Conservation (phyloP, 495 filamentous ascomycete species). For the Aspergillus campestris region DNA sequence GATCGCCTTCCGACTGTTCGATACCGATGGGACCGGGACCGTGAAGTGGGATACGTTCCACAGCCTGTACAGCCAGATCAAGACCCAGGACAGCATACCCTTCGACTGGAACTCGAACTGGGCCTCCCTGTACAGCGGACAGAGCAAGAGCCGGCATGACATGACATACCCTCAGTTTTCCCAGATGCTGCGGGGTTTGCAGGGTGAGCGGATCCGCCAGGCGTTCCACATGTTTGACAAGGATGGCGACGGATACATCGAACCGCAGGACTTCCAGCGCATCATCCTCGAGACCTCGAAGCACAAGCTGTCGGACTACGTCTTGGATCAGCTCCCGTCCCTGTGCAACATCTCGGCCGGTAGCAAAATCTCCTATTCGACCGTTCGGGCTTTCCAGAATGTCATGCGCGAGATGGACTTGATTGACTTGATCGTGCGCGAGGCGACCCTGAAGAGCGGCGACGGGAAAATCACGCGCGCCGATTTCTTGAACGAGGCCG, state of each 20-base stretch:
- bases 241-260: conserved; percentile 93
- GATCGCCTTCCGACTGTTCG: conserved; percentile 95
- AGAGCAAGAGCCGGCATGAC: conserved; percentile 71
- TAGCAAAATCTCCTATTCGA: conserved; percentile 93
- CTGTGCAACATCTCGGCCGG: conserved; percentile 90
- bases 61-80: conserved; percentile 71
- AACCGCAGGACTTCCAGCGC: conserved; percentile 89
- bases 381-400: conserved; percentile 95
- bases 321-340: conserved; percentile 86
- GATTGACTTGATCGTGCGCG: conserved; percentile 82
- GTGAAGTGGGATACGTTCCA: conserved; percentile 86
- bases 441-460: conserved; percentile 69
- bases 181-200: conserved; percentile 92
- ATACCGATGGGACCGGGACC: conserved; percentile 66
- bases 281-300: conserved; percentile 90
- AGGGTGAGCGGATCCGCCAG: conserved; percentile 90
- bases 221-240: conserved; percentile 90
- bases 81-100: conserved; percentile 69
- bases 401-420: conserved; percentile 96
- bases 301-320: conserved; percentile 95
- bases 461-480: conserved; percentile 91
- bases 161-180: conserved; percentile 96
- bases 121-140: conserved; percentile 89
- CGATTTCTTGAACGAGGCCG: conserved; percentile 92
- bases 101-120: conserved; percentile 97